Evolutionary conservation across 768 basidiomycete genomes (phyloP).

Genomic region (Psilocybe sp.): DNA sequence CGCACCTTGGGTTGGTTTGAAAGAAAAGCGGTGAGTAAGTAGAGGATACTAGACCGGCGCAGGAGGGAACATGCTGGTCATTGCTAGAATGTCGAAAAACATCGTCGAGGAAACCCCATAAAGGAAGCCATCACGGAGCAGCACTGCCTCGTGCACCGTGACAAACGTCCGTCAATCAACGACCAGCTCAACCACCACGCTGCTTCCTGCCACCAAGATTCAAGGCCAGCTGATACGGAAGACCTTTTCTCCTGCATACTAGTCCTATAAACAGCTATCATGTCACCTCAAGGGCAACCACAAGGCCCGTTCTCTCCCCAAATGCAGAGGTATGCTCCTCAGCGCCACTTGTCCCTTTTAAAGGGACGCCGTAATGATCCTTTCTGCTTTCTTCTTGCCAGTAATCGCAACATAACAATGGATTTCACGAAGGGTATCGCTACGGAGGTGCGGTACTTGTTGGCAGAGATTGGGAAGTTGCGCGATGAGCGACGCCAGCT

Average conservation of each 20-base stretch:
- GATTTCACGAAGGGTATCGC: slow-evolving; percentile 85
- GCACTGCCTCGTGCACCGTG: too few species aligned
- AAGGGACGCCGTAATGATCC: slow-evolving; percentile 9
- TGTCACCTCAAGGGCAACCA: slow-evolving; percentile 23
- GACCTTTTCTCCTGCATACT: too few species aligned
- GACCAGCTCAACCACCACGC: too few species aligned
- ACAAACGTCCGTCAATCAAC: too few species aligned
- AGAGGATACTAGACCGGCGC: too few species aligned
- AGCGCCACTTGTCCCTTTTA: background rate
- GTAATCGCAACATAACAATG: slow-evolving; percentile 47
- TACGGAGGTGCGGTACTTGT: slow-evolving; percentile 71
- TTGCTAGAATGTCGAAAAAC: too few species aligned
- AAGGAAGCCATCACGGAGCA: too few species aligned
- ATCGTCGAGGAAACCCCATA: too few species aligned
- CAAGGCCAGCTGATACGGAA: background rate
- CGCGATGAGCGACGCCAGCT: slow-evolving; percentile 72
- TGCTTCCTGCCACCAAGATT: too few species aligned
- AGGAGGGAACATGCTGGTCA: too few species aligned
- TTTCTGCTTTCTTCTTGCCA: slow-evolving; percentile 2
- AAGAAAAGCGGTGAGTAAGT: too few species aligned
- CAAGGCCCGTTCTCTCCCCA: slow-evolving; percentile 23
- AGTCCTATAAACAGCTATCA: background rate
- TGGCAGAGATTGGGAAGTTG: slow-evolving; percentile 78
- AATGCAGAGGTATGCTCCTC: slow-evolving; percentile 14
- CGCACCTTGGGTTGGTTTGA: too few species aligned